These are phyloP conservation scores for Gossypium thurberi DNA, from an alignment of 345 rosid species.

Conservation along the genomic window DNA sequence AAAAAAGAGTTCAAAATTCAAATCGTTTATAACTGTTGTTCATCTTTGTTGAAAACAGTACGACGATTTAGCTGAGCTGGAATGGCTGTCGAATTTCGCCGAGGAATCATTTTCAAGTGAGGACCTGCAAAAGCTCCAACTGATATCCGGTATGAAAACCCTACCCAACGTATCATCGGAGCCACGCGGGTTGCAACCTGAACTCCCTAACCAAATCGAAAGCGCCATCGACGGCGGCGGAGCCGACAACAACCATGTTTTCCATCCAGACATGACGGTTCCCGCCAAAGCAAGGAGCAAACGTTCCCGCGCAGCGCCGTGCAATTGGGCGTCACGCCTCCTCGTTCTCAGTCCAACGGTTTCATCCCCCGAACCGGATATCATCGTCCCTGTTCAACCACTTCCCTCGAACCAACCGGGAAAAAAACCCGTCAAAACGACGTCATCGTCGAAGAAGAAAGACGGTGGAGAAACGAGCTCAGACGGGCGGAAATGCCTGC, in stretches of 20 bases:
- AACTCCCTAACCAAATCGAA: slow-evolving; percentile 3
- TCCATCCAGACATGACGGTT: slow-evolving; percentile 58
- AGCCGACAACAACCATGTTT: slow-evolving; percentile 26
- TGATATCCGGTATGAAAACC: slow-evolving; percentile 66
- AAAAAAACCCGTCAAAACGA: slow-evolving; percentile 27
- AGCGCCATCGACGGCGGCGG: background rate
- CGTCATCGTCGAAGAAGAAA: slow-evolving; percentile 30
- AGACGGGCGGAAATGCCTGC: slow-evolving; percentile 58
- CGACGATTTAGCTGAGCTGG: slow-evolving; percentile 93
- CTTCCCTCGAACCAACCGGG: background rate
- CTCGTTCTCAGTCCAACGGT: slow-evolving; percentile 41
- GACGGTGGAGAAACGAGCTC: slow-evolving; percentile 22
- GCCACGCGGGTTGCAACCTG: slow-evolving; percentile 25
- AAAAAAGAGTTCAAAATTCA: background rate
- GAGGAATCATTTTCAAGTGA: slow-evolving; percentile 96
- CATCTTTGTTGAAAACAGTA: slow-evolving; percentile 5
- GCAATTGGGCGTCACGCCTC: slow-evolving; percentile 85
- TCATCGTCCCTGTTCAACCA: slow-evolving; percentile 6
- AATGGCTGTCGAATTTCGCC: slow-evolving; percentile 89
- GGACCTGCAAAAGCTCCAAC: slow-evolving; percentile 73
- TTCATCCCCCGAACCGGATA: slow-evolving; percentile 28
- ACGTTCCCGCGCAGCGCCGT: slow-evolving; percentile 72
- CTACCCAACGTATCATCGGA: slow-evolving; percentile 45
- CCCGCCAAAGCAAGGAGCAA: slow-evolving; percentile 97
- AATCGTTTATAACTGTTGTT: background rate